Conservation (phyloP, 2,329 filamentous ascomycete genomes). For the Parafenestella ontariensis region DNA sequence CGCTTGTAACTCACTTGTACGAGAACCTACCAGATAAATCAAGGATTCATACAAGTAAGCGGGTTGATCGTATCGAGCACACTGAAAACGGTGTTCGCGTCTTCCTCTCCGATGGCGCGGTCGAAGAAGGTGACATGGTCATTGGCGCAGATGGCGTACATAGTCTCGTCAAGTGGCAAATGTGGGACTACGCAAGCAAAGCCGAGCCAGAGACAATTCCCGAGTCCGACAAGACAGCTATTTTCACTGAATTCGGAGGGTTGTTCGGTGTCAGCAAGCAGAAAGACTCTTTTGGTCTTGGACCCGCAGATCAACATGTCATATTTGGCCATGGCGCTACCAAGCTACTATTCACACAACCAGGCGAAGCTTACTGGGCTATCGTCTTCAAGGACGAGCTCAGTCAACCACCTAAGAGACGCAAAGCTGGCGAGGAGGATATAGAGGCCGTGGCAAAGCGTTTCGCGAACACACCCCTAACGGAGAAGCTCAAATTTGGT, state of each 20-base stretch:
- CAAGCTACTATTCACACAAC: constrained; percentile 36
- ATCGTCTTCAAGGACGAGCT: constrained; percentile 16
- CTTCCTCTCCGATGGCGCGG: constrained; percentile 20
- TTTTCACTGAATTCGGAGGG: constrained; percentile 19
- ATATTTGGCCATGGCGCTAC: constrained; percentile 30
- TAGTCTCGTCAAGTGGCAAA: constrained; percentile 25
- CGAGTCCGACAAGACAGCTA: constrained; percentile 14
- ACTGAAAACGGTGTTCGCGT: constrained; percentile 19
- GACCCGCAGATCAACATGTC: constrained; percentile 30
- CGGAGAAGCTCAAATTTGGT: constrained; percentile 38
- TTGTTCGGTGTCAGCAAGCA: constrained; percentile 22
- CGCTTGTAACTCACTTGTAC: constrained; percentile 26
- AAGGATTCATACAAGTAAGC: constrained; percentile 16
- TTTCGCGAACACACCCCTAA: constrained; percentile 35
- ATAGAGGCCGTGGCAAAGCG: constrained; percentile 33
- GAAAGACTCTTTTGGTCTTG: constrained; percentile 31
- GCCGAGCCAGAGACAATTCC: constrained; percentile 10
- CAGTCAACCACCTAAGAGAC: constrained; percentile 13
- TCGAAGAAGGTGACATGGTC: constrained; percentile 27
- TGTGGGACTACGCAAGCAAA: constrained; percentile 28
- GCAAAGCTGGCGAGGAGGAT: constrained; percentile 28
- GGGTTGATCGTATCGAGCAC: constrained; percentile 22
- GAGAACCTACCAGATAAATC: constrained; percentile 27
- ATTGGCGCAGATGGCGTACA: constrained; percentile 36
- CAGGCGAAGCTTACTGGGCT: constrained; percentile 14